Evolutionary conservation across 1,284 basidiomycete genomes (phyloP).

Genomic region (Rhodotorula sp.): DNA sequence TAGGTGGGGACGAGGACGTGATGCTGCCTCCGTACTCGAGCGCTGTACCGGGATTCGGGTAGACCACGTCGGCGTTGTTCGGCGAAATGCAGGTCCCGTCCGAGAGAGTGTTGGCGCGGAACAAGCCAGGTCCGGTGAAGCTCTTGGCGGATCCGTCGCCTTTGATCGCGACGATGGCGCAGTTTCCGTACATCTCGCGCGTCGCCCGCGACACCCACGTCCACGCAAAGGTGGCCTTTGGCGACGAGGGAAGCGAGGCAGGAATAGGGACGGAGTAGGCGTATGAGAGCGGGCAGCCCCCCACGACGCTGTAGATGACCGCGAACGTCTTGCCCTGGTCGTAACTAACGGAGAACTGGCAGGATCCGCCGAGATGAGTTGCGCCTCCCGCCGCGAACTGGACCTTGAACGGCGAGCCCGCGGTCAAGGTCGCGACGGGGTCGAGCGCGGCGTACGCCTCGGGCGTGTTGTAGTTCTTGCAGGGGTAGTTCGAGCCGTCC

Average conservation of each 20-base stretch:
- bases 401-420: slow-evolving; percentile 45
- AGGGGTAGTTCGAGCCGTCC: slow-evolving; percentile 50
- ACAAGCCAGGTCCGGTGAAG: slow-evolving; percentile 48
- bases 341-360: slow-evolving; percentile 51
- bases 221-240: slow-evolving; percentile 53
- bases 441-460: slow-evolving; percentile 43
- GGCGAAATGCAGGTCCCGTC: slow-evolving; percentile 48
- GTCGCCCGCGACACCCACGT: slow-evolving; percentile 48
- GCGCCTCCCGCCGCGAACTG: slow-evolving; percentile 46
- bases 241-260: slow-evolving; percentile 46
- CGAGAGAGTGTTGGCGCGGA: slow-evolving; percentile 51
- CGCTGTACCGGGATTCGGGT: slow-evolving; percentile 47
- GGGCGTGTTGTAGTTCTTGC: slow-evolving; percentile 51
- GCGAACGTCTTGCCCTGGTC: slow-evolving; percentile 52
- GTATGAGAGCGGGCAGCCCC: slow-evolving; percentile 49
- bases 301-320: slow-evolving; percentile 50
- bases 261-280: slow-evolving; percentile 49
- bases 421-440: slow-evolving; percentile 46
- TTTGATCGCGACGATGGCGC: slow-evolving; percentile 50
- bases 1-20: slow-evolving; percentile 8
- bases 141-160: slow-evolving; percentile 43
- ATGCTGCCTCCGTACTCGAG: slow-evolving; percentile 43
- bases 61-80: slow-evolving; percentile 47
- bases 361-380: slow-evolving; percentile 52
- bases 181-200: slow-evolving; percentile 43